Percentiles rank a stretch among this genome's conserved stretches.
These are phyloP conservation scores for Entamoeba histolytica DNA, from an alignment of 208 protist species.

Conservation along the genomic window DNA sequence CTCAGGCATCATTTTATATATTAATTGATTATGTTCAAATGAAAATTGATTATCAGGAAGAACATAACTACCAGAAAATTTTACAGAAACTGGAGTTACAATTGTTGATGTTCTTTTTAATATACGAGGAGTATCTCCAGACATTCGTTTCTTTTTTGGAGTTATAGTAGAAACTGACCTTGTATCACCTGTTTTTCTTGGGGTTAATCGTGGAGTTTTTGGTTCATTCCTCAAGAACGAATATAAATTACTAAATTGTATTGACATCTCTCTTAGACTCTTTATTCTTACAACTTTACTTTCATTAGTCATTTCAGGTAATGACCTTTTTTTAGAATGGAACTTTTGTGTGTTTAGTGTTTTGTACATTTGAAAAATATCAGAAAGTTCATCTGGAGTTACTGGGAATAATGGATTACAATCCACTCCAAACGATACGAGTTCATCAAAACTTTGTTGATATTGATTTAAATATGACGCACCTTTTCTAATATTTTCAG, in stretches of 20 bases:
- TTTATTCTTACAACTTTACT: not conserved
- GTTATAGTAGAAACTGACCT: not conserved
- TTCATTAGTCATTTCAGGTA: not conserved
- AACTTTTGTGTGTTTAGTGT: not conserved
- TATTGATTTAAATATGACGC: not conserved
- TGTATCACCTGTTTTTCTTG: not conserved
- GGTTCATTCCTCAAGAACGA: not conserved
- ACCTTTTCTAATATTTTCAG: not conserved
- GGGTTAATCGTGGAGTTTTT: not conserved
- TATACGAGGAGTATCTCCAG: not conserved
- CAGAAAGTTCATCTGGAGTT: not conserved
- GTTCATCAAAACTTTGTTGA: not conserved
- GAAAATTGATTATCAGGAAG: not conserved
- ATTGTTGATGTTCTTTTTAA: not conserved
- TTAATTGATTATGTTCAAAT: not conserved
- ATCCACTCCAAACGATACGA: not conserved
- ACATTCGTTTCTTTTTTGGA: too few species aligned
- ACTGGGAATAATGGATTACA: not conserved
- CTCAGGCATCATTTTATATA: not conserved
- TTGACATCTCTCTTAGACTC: not conserved
- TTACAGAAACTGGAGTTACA: not conserved
- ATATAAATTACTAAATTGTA: not conserved
- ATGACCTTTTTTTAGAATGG: not conserved
- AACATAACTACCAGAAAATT: too few species aligned
- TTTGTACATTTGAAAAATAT: not conserved